Base-by-base conservation (phyloP, 2,329 filamentous ascomycete genomes). In the Fusarium goolgardi region DNA sequence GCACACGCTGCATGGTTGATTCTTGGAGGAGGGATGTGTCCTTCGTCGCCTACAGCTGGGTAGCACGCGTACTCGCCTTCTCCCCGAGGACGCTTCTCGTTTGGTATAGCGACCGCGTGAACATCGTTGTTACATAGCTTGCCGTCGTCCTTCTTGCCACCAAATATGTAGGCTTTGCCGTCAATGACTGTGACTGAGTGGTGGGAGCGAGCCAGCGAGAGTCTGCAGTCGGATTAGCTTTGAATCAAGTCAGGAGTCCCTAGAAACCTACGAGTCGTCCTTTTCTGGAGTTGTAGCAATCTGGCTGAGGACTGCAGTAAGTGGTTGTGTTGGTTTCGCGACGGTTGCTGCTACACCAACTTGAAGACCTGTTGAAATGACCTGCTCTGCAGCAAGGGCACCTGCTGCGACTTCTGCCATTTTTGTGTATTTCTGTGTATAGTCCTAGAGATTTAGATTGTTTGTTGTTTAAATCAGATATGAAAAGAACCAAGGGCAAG, bases 341-440 rank as follows among this genome's bases (percentile, higher is more conserved):
- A 71, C 46, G 0, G 63, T 58, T 2, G 65, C 69, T 44, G 63
- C 69, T 3, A 59, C 69, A 4, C 69, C 69, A 11, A 69, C 69
- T 25, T 71, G 25, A 3, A 71, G 32, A 10, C 65, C 69, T 0
- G 69, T 71, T 6, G 69, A 70, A 25, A 71, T 32, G 21, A 70
- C 35, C n/a, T 71, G 69, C n/a, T 71, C 69, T 4, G 34, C 63
- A 12, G 65, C 65, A 6, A 71, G 34, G 1, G 34, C 69, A 50
- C 69, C 69, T 34, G 63, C 69, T 59, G 69, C 69, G 9, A 71
- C 25, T 56, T 71, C 69, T 37, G 69, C 69, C 69, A 71, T 71
- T 34, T 29, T 18, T 40, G 11, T 5, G 6, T 21, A 4, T 31
- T 40, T 37, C 20, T 11, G 9, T 25, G 9, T 25, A 18, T 23